Base-by-base conservation (phyloP, 148 eudicot genomes). In the Oxyria digyna region DNA sequence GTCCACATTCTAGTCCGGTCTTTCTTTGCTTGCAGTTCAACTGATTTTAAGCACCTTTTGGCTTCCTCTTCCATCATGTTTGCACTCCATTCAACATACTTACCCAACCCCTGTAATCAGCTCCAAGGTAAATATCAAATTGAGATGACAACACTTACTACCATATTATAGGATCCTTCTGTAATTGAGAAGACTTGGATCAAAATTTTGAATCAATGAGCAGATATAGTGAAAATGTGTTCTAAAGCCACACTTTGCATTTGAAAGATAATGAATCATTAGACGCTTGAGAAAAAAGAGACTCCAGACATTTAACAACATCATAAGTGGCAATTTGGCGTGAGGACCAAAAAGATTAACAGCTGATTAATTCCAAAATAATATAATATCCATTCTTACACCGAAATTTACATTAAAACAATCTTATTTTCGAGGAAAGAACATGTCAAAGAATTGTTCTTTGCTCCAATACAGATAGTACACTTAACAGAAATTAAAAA, bases 1-100 rank as follows among this genome's bases (percentile, higher is more conserved):
- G 88, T 88, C 96, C 96, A 95, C 73, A 88, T 74, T 78, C 84
- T 91, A 65, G 87, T 69, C 46, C 86, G 72, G 11, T 75, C 69
- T 83, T 91, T 91, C 82, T 95, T 91, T 71, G 97, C 93, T 70
- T 88, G 83, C 69, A 95, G 93, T 74, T 95, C 99, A 29, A 87
- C 86, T 69, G 83, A 52, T 77, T 91, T 91, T 71, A 95, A 72
- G 67, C 67, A 79, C 68, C 78, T 67, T 75, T 77, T 88, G 48
- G 82, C 89, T 48, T 87, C 89, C 21, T 81, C 87, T 76, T 95
- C 99, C 85, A 95, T 54, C 80, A 80, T 26, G 71, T 76, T 91
- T 73, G 94, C 96, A 76, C 99, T 95, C 99, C 97, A 88, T 42
- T 91, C 96, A 67, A 88, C 96, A 81, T 81, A 91, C 77, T 88